Percentiles rank a stretch among this genome's conserved stretches.
Evolutionary conservation across 192 early-diverging fungal species (phyloP).

Genomic region (Radiomyces spectabilis): DNA sequence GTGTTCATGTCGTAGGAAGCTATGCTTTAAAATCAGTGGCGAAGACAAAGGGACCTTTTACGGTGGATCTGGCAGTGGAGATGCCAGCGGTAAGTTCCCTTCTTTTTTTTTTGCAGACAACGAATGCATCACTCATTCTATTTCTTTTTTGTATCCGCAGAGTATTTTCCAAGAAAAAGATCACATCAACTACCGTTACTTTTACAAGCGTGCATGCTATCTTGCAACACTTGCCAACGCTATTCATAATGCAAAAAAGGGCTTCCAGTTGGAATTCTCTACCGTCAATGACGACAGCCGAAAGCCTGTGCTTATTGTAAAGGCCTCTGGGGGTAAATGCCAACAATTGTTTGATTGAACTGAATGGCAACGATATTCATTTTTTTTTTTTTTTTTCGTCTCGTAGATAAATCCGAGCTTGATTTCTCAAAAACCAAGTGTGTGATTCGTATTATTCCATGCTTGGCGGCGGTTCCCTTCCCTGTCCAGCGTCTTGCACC

Average conservation of each 20-base stretch:
- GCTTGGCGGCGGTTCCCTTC: slow-evolving; percentile 56
- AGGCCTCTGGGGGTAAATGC: slow-evolving; percentile 40
- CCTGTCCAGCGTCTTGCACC: slow-evolving; percentile 67
- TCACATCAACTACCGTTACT: slow-evolving; percentile 88
- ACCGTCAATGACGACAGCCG: slow-evolving; percentile 53
- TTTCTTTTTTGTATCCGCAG: slow-evolving; percentile 13
- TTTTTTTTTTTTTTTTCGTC: neutral
- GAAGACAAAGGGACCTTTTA: slow-evolving; percentile 51
- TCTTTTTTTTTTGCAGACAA: neutral
- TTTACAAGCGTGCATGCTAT: slow-evolving; percentile 93
- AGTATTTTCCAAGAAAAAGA: slow-evolving; percentile 87
- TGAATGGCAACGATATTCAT: too few species aligned
- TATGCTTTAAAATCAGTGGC: slow-evolving; percentile 74
- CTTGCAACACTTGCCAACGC: slow-evolving; percentile 64
- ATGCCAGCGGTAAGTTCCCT: slow-evolving; percentile 73
- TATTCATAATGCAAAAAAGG: slow-evolving; percentile 40
- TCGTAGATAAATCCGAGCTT: slow-evolving; percentile 44
- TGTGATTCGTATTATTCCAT: slow-evolving; percentile 76
- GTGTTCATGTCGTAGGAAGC: slow-evolving; percentile 80
- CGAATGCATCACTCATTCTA: neutral
- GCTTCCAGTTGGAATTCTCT: slow-evolving; percentile 41
- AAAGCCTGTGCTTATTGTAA: slow-evolving; percentile 54
- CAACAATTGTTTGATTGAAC: too few species aligned
- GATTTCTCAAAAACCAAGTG: slow-evolving; percentile 63
- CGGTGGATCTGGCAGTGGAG: slow-evolving; percentile 85